Evolutionary conservation across 441 rosid species (phyloP).

Genomic region (Syzygium malaccense): DNA sequence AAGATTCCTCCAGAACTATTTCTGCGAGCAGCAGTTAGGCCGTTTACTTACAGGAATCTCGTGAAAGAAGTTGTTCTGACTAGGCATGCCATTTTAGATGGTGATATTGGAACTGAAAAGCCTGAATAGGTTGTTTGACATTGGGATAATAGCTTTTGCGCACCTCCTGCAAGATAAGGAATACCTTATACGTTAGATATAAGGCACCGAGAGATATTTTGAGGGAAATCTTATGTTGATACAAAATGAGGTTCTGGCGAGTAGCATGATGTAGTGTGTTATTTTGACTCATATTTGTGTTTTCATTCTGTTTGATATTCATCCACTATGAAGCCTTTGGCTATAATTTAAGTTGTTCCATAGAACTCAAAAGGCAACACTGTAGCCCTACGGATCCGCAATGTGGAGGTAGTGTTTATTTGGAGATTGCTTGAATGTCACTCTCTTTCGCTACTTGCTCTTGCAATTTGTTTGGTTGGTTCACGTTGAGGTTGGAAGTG

Average conservation of each 20-base stretch:
- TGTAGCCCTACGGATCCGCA: neutral
- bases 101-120: conserved; percentile 52
- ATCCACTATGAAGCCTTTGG: neutral
- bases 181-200: neutral
- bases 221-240: neutral
- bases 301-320: neutral
- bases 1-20: conserved; percentile 79
- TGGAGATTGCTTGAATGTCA: neutral
- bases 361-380: neutral
- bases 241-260: neutral
- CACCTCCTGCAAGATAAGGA: neutral
- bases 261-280: neutral
- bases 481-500: neutral
- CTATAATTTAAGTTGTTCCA: neutral
- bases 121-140: conserved; percentile 12
- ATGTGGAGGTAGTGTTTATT: neutral
- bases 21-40: conserved; percentile 73
- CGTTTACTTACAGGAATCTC: conserved; percentile 82
- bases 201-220: neutral
- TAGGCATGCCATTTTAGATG: conserved; percentile 86
- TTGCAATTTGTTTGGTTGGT: neutral
- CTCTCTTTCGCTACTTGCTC: neutral
- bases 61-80: conserved; percentile 92
- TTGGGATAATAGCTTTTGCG: neutral
- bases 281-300: neutral